Conservation (phyloP, 139 green algal genomes). For the Zygnema circumcarinatum region DNA sequence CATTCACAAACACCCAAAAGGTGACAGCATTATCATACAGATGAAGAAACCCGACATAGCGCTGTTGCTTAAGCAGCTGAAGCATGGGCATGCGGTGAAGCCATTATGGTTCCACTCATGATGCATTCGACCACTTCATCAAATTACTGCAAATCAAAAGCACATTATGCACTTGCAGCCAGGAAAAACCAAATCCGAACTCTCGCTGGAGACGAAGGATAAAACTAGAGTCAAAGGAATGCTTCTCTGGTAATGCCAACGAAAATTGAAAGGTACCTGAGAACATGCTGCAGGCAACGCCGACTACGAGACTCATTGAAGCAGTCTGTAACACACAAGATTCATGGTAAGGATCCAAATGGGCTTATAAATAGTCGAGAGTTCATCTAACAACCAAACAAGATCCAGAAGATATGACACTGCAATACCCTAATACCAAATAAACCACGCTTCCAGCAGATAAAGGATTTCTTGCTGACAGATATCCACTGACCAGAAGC, state of each 20-base stretch:
- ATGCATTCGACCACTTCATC: neutral
- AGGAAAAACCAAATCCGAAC: too few species aligned
- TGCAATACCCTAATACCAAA: neutral
- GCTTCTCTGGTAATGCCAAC: too few species aligned
- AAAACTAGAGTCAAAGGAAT: too few species aligned
- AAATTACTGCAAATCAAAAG: neutral
- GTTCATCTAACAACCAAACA: too few species aligned
- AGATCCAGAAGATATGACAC: constrained; percentile 4
- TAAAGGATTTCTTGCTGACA: neutral
- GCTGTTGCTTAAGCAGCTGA: neutral
- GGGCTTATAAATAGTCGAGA: too few species aligned
- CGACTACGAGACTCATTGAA: too few species aligned
- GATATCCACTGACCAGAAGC: neutral
- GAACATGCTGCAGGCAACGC: too few species aligned
- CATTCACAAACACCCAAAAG: neutral
- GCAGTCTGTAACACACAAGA: too few species aligned
- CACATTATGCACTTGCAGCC: too few species aligned
- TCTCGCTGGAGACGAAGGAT: too few species aligned
- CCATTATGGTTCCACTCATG: neutral
- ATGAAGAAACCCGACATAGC: neutral
- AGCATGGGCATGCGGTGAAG: neutral
- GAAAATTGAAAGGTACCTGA: too few species aligned
- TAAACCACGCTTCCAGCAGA: neutral
- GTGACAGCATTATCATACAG: constrained; percentile 5
- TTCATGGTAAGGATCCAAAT: too few species aligned